Base-by-base conservation (phyloP, 2,329 filamentous ascomycete genomes). In the Xylaria sp. region DNA sequence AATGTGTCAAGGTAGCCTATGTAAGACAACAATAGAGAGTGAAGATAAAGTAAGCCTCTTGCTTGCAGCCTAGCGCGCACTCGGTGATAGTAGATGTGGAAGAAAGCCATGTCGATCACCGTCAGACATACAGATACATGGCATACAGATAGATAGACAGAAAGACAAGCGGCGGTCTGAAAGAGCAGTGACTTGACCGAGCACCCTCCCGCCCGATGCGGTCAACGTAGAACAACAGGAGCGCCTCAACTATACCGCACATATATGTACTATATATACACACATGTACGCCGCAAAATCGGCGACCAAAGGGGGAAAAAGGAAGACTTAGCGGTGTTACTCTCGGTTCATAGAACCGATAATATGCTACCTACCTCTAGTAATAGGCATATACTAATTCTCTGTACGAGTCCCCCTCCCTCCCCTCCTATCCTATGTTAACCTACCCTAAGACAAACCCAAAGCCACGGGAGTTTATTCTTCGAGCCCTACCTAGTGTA, bases 41-140 rank as follows among this genome's bases (percentile, higher is more conserved):
- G 28, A 25, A 36, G 49, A 48, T 15, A 5, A 25, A 28, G 49
- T 23, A n/a, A 31, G 25, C 12, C 15, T 31, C 15, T 28, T 31
- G 25, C 49, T 57, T 23, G 33, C 12, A 13, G 28, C 15, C 13
- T 57, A 57, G 55, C 10, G 23, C 56, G 8, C 20, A 13, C 15
- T 55, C 39, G 39, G 39, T 3, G 56, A n/a, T n/a, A n/a, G 23
- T 28, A 46, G 15, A 58, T 46, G 28, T 25, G 39, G 39, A 31
- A 46, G 28, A 48, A 33, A 55, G 39, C 18, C 41, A 31, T 48
- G 56, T 58, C 25, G 39, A 58, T 58, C 55, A 28, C 55, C 23
- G 55, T 46, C 23, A 58, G 39, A 58, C 55, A 28, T 28, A 28
- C 28, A 28, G 28, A 28, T 28, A 28, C 28, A 28, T 28, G 28